Evolutionary conservation across 2,329 filamentous ascomycete species (phyloP).

Genomic region (Pseudopyrenochaeta lycopersici): DNA sequence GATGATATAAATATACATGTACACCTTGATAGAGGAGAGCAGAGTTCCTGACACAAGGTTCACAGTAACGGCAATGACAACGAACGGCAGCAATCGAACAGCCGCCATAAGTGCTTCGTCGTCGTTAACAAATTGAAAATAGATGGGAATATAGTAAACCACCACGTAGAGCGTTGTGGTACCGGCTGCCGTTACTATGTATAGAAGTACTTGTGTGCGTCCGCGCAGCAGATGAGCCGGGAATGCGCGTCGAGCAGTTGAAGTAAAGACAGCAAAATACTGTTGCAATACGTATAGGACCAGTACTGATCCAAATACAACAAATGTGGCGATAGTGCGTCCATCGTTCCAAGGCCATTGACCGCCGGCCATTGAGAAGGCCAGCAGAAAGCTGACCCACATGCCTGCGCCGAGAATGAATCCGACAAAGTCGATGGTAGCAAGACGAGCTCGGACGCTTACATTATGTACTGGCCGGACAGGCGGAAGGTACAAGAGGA

Average conservation of each 20-base stretch:
- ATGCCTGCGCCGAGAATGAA: constrained; percentile 60
- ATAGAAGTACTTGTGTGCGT: constrained; percentile 10
- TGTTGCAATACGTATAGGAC: constrained; percentile 55
- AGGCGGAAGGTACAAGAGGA: neutral
- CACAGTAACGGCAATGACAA: neutral
- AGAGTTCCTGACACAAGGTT: no score
- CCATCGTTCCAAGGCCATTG: constrained; percentile 59
- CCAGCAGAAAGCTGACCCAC: constrained; percentile 53
- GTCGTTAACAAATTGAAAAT: constrained; percentile 32
- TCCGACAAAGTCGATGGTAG: constrained; percentile 57
- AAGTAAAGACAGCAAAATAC: no score
- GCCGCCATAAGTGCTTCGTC: no score
- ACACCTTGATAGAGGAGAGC: no score
- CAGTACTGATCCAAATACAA: constrained; percentile 54
- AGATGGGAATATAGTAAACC: constrained; percentile 32
- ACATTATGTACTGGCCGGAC: neutral
- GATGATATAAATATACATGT: no score
- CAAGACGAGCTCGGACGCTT: constrained; percentile 53
- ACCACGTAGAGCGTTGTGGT: constrained; percentile 35
- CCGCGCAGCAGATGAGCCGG: constrained; percentile 57
- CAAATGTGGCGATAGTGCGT: constrained; percentile 51
- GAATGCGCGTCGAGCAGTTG: constrained; percentile 52
- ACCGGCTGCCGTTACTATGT: constrained; percentile 28
- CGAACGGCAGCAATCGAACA: no score
- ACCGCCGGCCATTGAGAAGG: constrained; percentile 54